These are phyloP conservation scores for Penicillium sp. DNA, from an alignment of 2,329 filamentous ascomycete genomes.

Conservation along the genomic window DNA sequence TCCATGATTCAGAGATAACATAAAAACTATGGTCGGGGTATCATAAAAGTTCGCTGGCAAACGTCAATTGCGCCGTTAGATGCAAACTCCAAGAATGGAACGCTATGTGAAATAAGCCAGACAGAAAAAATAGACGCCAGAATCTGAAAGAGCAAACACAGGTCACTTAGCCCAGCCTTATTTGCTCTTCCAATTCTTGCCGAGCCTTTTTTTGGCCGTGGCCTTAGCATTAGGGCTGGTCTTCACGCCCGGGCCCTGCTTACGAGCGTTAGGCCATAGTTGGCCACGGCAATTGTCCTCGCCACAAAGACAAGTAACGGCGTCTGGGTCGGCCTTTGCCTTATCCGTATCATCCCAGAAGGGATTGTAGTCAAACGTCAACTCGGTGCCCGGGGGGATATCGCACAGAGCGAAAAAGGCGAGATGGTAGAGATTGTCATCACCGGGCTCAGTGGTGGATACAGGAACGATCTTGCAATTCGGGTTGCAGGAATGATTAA, in stretches of 20 bases:
- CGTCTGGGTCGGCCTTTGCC: constrained; percentile 34
- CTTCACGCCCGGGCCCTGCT: constrained; percentile 28
- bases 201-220: neutral
- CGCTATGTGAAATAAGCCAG: neutral
- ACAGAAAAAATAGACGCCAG: neutral
- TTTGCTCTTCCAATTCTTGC: too few species aligned
- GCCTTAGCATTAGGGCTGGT: neutral
- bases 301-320: constrained; percentile 46
- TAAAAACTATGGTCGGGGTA: neutral
- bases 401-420: constrained; percentile 48
- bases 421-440: constrained; percentile 45
- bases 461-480: constrained; percentile 49
- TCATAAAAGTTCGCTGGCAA: neutral
- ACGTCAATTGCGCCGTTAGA: neutral
- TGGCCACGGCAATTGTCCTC: constrained; percentile 45
- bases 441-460: constrained; percentile 38
- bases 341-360: constrained; percentile 21
- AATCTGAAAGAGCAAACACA: neutral
- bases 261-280: constrained; percentile 44
- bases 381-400: constrained; percentile 43
- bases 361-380: constrained; percentile 51
- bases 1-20: too few species aligned
- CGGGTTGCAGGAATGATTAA: constrained; percentile 51
- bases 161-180: too few species aligned
- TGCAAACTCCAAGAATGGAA: neutral